Conservation (phyloP, 176 grass and related monocot species). For the Oryza glumipatula region DNA sequence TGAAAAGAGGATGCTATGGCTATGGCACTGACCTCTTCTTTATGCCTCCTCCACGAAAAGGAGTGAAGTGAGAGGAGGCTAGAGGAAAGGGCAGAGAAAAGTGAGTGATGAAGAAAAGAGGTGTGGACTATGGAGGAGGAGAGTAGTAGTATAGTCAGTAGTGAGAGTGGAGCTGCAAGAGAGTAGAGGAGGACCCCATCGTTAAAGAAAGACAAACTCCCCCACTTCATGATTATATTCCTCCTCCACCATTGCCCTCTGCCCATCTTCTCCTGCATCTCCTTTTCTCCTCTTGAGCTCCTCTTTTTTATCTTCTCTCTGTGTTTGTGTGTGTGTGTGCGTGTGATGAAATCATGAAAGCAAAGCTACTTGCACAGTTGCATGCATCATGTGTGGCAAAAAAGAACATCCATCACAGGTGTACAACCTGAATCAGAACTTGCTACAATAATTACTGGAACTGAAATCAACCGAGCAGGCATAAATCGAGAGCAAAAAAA, state of each 20-base stretch:
- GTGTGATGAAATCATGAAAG: conserved; percentile 31
- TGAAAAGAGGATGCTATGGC: conserved; percentile 59
- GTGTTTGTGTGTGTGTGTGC: background rate
- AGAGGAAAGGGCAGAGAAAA: background rate
- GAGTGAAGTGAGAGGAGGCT: conserved; percentile 37
- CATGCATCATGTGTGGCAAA: conserved; percentile 58
- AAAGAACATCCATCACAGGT: conserved; percentile 50
- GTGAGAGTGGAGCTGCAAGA: background rate
- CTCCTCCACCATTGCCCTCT: conserved; percentile 51
- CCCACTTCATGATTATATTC: conserved; percentile 62
- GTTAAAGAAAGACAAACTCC: conserved; percentile 53
- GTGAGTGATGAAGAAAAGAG: conserved; percentile 42
- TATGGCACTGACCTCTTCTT: conserved; percentile 36
- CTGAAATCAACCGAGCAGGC: conserved; percentile 9
- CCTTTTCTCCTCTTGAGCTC: conserved; percentile 27
- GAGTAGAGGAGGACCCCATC: conserved; percentile 35
- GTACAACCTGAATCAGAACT: conserved; percentile 28
- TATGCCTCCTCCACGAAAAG: conserved; percentile 49
- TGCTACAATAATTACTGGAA: background rate
- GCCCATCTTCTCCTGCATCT: conserved; percentile 43
- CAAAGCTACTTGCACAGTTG: conserved; percentile 34
- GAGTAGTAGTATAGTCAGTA: background rate
- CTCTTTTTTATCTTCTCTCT: background rate
- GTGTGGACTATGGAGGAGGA: conserved; percentile 18
- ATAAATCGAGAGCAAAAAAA: conserved; percentile 1